These are phyloP conservation scores for Periglandula ipomoeae DNA, from an alignment of 2,329 filamentous ascomycete genomes.

Conservation along the genomic window DNA sequence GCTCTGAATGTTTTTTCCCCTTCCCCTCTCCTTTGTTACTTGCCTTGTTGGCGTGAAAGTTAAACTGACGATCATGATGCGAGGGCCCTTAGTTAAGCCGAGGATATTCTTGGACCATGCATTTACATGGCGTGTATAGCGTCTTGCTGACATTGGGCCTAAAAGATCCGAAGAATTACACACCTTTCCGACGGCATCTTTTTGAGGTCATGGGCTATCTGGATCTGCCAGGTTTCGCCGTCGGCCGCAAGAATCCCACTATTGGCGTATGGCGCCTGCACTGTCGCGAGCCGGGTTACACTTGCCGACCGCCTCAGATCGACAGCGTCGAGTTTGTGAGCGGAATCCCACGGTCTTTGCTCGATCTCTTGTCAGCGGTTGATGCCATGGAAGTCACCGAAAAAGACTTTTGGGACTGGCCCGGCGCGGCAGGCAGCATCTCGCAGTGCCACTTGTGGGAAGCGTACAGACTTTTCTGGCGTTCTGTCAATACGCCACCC, in stretches of 20 bases:
- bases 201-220: constrained; percentile 2
- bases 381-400: constrained; percentile 1
- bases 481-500: constrained; percentile 1
- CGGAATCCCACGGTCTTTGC: constrained; percentile 2
- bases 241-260: constrained; percentile 1
- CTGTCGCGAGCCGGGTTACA: constrained; percentile 4
- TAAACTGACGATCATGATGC: background rate
- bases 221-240: constrained; percentile 3
- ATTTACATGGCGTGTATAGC: constrained; percentile 2
- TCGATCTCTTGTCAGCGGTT: constrained; percentile 1
- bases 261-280: constrained; percentile 2
- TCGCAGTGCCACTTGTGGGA: constrained; percentile 4
- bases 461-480: background rate
- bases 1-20: background rate
- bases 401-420: constrained; percentile 4
- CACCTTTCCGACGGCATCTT: background rate
- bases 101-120: constrained; percentile 1
- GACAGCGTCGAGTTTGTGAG: constrained; percentile 4
- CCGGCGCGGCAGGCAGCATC: background rate
- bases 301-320: constrained; percentile 1
- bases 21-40: background rate
- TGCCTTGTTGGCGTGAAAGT: background rate
- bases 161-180: background rate
- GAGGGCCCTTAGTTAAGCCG: background rate
- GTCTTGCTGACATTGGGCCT: background rate